Evolutionary conservation across 2,329 filamentous ascomycete genomes (phyloP), one percentile per base, ranked within the genome.

Genomic region (Trichothecium sympodiale): DNA sequence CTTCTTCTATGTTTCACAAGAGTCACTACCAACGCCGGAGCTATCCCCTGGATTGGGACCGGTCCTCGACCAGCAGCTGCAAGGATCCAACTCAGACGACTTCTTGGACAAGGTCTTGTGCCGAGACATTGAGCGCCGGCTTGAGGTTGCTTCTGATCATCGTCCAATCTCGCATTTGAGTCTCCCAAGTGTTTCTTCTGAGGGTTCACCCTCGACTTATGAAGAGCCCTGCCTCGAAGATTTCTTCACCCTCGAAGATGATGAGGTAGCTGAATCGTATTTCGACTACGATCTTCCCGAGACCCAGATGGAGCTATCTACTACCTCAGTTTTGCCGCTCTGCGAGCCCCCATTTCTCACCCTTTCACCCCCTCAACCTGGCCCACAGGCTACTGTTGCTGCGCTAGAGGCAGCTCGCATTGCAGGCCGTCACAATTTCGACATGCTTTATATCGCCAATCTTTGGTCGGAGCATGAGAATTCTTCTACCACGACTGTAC

Each of bases 401-500:
- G 71, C 71, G 7, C 65, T 71, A 32, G 64, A 71, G 48, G 68
- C 69, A 7, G 69, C 70, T 1, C 59, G 67, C 23, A 71, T 77
- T 28, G 72, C 73, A 5, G 61, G 58, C 4, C 64, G 65, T 36
- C 74, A 74, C 49, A 61, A 70, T 36, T 74, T 77, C 35, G 69
- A 74, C 43, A 57, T 77, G 17, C 60, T 76, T 10, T 77, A 77
- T 43, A 63, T 77, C 20, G 65, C 75, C 42, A 74, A 70, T 42
- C 54, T 77, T 12, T 75, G 72, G 71, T 71, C 72, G 16, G 50
- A 52, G 28, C 15, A 14, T 10, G 17, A 30, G 5, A 17, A 14
- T 12, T 8, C 10, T 17, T 16, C 25, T 9, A 17, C 13, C 26
- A 16, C 6, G 3, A 27, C 6, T 6, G 20, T 10, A 25, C 10